phyloP scores from a whole-genome alignment of 805 yeast genomes.

The Yarrowia osloensis region DNA sequence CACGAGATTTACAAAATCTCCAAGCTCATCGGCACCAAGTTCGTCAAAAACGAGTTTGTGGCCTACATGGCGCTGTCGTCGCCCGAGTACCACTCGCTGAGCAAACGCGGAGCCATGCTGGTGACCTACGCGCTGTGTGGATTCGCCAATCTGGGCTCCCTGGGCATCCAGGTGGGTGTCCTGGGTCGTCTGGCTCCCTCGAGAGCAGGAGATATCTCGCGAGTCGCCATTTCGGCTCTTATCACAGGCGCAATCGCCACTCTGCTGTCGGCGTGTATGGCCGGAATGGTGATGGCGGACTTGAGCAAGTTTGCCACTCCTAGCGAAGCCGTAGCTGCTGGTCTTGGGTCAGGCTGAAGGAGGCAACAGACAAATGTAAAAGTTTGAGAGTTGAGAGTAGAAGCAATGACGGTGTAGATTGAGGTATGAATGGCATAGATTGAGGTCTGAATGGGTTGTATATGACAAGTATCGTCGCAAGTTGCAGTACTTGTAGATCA shows the following conservation, averaged over 20 bases:
- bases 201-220: conserved; percentile 51
- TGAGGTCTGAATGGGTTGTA: no score
- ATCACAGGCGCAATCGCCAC: conserved; percentile 57
- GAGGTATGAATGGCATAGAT: no score
- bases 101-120: conserved; percentile 54
- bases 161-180: conserved; percentile 63
- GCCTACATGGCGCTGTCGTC: conserved; percentile 50
- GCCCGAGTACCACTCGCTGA: conserved; percentile 48
- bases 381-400: no score
- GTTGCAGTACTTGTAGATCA: no score
- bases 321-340: neutral
- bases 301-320: conserved; percentile 37
- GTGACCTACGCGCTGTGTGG: conserved; percentile 68
- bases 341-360: no score
- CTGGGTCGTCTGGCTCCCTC: conserved; percentile 57
- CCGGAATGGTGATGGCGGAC: conserved; percentile 63
- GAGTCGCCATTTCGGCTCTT: conserved; percentile 52
- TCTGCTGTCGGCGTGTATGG: conserved; percentile 56
- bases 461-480: no score
- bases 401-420: no score
- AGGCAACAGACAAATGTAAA: no score
- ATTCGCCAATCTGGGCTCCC: conserved; percentile 61
- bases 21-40: conserved; percentile 55
- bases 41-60: conserved; percentile 63
- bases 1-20: conserved; percentile 54